phyloP scores from a whole-genome alignment of 495 filamentous ascomycete genomes.

The Penicillium turbatum region DNA sequence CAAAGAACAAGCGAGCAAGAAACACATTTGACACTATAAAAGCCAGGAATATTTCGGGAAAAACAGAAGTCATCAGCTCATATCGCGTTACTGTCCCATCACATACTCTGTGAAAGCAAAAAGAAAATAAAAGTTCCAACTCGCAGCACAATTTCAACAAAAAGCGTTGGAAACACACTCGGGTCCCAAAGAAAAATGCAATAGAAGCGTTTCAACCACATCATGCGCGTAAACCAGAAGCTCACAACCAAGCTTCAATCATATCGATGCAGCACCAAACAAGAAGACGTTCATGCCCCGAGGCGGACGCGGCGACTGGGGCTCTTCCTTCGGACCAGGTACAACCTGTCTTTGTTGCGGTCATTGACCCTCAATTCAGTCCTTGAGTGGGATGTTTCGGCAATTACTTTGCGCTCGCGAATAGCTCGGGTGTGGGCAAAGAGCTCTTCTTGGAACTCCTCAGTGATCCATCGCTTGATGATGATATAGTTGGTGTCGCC shows the following conservation, averaged over 20 bases:
- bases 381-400: slow-evolving; percentile 41
- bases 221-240: slow-evolving; percentile 2
- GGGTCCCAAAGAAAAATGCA: slow-evolving; percentile 10
- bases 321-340: slow-evolving; percentile 62
- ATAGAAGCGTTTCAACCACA: slow-evolving; percentile 7
- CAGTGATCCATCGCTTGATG: slow-evolving; percentile 71
- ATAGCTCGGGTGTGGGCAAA: slow-evolving; percentile 66
- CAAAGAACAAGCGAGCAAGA: too few species aligned
- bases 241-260: neutral
- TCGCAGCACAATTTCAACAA: slow-evolving; percentile 21
- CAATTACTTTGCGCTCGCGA: slow-evolving; percentile 49
- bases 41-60: neutral
- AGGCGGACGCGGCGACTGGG: slow-evolving; percentile 32
- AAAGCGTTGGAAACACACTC: slow-evolving; percentile 1
- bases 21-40: too few species aligned
- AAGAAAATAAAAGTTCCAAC: slow-evolving; percentile 22
- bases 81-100: slow-evolving; percentile 26
- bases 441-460: slow-evolving; percentile 67
- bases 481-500: slow-evolving; percentile 67
- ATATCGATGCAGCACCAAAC: neutral
- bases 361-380: slow-evolving; percentile 50
- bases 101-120: slow-evolving; percentile 6
- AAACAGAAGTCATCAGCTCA: slow-evolving; percentile 26
- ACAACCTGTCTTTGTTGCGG: slow-evolving; percentile 50
- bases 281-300: slow-evolving; percentile 25